These are phyloP conservation scores for Coemansia guatemalensis DNA, from an alignment of 192 early-diverging fungal genomes.

Conservation along the genomic window DNA sequence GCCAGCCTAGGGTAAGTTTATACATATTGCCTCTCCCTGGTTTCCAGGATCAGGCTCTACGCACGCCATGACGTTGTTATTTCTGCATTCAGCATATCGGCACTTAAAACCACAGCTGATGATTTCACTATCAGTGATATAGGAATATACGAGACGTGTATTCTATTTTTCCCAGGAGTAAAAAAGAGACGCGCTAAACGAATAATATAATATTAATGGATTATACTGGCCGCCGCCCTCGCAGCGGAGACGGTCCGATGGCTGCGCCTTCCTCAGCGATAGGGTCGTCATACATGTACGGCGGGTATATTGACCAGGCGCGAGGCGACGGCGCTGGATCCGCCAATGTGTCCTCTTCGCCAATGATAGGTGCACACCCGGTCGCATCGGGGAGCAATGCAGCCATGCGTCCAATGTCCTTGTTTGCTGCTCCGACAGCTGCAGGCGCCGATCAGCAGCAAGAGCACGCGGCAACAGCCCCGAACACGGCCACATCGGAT, in stretches of 20 bases:
- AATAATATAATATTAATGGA: slow-evolving; percentile 15
- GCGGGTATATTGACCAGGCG: slow-evolving; percentile 25
- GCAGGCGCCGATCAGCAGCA: slow-evolving; percentile 12
- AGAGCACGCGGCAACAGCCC: slow-evolving; percentile 21
- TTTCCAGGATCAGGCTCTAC: too few species aligned
- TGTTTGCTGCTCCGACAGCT: slow-evolving; percentile 12
- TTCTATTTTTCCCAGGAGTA: too few species aligned
- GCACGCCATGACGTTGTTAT: too few species aligned
- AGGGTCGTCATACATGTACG: slow-evolving; percentile 26
- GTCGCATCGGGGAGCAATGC: slow-evolving; percentile 14
- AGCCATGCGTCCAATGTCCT: slow-evolving; percentile 24
- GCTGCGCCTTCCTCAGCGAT: slow-evolving; percentile 14
- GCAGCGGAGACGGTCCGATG: slow-evolving; percentile 34
- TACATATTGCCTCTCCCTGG: too few species aligned
- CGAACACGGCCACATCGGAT: slow-evolving; percentile 38
- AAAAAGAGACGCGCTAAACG: too few species aligned
- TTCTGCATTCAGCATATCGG: too few species aligned
- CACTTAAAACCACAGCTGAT: too few species aligned
- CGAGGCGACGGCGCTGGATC: slow-evolving; percentile 7
- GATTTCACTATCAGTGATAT: too few species aligned
- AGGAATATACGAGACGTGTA: too few species aligned
- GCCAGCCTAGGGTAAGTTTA: too few species aligned
- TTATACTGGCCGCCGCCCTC: slow-evolving; percentile 15
- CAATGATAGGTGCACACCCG: slow-evolving; percentile 19
- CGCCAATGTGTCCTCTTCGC: slow-evolving; percentile 4